Base-by-base conservation (phyloP, 202 grass and related monocot species). In the Schoenoplectus triqueter region DNA sequence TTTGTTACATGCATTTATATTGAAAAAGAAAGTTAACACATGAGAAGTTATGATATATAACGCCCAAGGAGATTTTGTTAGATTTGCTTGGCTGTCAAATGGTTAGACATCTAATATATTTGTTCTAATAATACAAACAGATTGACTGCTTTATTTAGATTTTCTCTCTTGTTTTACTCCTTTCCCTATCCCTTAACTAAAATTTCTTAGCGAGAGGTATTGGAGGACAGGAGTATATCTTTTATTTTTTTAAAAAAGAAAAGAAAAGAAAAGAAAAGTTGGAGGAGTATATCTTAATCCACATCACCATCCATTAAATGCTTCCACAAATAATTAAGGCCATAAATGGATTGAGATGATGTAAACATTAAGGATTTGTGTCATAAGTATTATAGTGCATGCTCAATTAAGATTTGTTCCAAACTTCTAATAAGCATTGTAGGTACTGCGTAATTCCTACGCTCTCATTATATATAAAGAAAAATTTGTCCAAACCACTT, bases 321-420 rank as follows among this genome's bases (percentile, higher is more conserved):
- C 17, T 10, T 39, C 72, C 49, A 54, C 72, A 55, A 76, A 55
- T 76, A 66, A 40, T 66, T 66, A 52, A 55, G 50, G 50, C 72
- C 49, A 55, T 10, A 56, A 76, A 56, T 76, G 73, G 50, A 40
- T 15, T 56, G 48, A 2, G 20, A 74, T 21, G 20, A 56, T 76
- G 73, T 8, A 11, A 76, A 71, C 14, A 71, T 71, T 71, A 5
- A 74, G 45, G 10, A 44, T 44, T 52, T 74, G 0, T 74, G 47
- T 21, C 47, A 52, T 73, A 7, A 21, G 70, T 49, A 8, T 52
- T 51, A 73, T 52, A 73, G 17, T 69, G 5, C 18, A 45, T 44
- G 42, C 11, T n/a, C 31, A 39, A 41, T 8, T n/a, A 15, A 69
- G 39, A 45, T 69, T 69, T 74, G 18, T 21, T 20, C 46, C n/a